These are phyloP conservation scores for Cladobotryum protrusum DNA, from an alignment of 2,329 filamentous ascomycete species.

Conservation along the genomic window DNA sequence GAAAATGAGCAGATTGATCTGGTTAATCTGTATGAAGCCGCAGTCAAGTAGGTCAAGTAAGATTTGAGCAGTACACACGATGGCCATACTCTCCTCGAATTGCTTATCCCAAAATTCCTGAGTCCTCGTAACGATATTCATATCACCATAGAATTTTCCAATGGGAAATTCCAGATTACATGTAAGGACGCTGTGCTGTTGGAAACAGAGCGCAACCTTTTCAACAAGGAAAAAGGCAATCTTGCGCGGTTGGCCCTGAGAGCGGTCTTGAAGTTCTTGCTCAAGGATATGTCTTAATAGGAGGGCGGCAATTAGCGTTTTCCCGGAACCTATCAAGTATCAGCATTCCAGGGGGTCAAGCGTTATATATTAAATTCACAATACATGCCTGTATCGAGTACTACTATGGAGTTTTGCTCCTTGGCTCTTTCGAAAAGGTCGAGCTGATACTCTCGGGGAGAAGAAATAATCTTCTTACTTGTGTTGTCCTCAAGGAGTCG, in stretches of 20 bases:
- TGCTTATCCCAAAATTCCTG: constrained; percentile 46
- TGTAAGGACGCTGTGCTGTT: constrained; percentile 77
- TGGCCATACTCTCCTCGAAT: constrained; percentile 63
- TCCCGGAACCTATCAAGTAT: constrained; percentile 65
- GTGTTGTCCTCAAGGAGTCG: constrained; percentile 31
- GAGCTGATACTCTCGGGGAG: constrained; percentile 82
- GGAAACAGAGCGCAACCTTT: constrained; percentile 82
- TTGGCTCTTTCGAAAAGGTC: constrained; percentile 90
- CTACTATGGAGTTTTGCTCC: constrained; percentile 78
- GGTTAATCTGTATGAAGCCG: constrained; percentile 71
- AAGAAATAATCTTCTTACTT: constrained; percentile 57
- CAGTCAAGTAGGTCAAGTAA: constrained; percentile 71
- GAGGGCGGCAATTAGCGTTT: constrained; percentile 90
- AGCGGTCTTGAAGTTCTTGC: constrained; percentile 67
- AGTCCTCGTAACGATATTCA: constrained; percentile 37
- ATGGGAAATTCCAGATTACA: constrained; percentile 75
- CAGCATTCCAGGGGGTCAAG: neutral
- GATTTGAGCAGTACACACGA: constrained; percentile 90
- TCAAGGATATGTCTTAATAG: constrained; percentile 72
- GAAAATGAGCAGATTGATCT: constrained; percentile 87
- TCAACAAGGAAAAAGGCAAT: constrained; percentile 86
- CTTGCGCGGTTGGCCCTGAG: constrained; percentile 51
- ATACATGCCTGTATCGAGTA: constrained; percentile 72
- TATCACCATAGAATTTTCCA: constrained; percentile 68
- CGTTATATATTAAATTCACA: neutral